These are phyloP conservation scores for Dictyostelium firmibasis DNA, from an alignment of 78 protist genomes.

Conservation along the genomic window DNA sequence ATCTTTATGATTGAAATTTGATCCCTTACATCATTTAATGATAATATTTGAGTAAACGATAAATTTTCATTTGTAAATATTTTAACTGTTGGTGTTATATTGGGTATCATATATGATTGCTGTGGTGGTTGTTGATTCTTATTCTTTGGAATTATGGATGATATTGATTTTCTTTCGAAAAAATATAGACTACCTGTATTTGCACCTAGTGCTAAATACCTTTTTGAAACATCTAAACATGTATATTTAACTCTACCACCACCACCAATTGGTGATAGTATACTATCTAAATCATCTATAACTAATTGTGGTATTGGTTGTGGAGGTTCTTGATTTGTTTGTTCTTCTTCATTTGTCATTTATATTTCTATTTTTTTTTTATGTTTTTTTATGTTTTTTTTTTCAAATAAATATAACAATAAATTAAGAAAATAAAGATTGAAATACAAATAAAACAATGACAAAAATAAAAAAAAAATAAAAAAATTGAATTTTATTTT, in stretches of 20 bases:
- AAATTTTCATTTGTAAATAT: conserved; percentile 35
- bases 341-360: not conserved
- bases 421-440: no score
- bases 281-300: conserved; percentile 35
- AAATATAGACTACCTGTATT: conserved; percentile 66
- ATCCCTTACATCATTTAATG: conserved; percentile 67
- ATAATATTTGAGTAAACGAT: conserved; percentile 44
- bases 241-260: conserved; percentile 77
- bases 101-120: not conserved
- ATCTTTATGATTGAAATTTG: conserved; percentile 9
- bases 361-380: not conserved
- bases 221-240: conserved; percentile 48
- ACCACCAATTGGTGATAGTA: conserved; percentile 56
- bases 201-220: conserved; percentile 73
- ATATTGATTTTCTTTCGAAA: conserved; percentile 44
- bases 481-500: no score
- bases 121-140: not conserved
- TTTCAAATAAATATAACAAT: not conserved
- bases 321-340: not conserved
- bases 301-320: not conserved
- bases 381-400: not conserved
- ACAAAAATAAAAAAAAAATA: no score
- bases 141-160: not conserved
- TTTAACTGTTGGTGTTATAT: not conserved
- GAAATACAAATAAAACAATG: no score